Conservation (phyloP, 305 asterid species). For the Vinca major region DNA sequence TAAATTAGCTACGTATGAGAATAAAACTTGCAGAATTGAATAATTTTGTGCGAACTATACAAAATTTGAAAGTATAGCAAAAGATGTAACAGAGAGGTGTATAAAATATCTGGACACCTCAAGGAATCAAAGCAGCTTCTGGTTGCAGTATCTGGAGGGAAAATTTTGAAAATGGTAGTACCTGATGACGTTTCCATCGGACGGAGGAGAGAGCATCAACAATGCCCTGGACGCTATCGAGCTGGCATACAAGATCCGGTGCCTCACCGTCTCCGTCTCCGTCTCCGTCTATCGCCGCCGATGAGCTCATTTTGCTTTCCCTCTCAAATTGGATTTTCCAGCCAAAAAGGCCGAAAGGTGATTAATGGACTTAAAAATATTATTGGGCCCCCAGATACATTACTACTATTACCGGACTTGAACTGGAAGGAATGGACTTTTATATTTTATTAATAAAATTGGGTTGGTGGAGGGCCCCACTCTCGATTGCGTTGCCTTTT, state of each 20-base stretch:
- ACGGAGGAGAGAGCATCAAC: slow-evolving; percentile 87
- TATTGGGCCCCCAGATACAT: no score
- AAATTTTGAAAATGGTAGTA: slow-evolving; percentile 4
- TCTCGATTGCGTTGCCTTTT: neutral
- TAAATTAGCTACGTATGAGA: no score
- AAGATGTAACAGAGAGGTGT: no score
- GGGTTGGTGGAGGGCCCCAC: no score
- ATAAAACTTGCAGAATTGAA: no score
- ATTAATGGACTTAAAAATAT: no score
- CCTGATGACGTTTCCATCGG: slow-evolving; percentile 92
- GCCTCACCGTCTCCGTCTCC: slow-evolving; percentile 7
- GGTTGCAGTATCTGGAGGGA: neutral
- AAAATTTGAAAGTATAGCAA: no score
- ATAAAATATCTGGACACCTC: no score
- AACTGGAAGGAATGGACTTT: no score
- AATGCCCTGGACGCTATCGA: slow-evolving; percentile 80
- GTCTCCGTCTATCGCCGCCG: slow-evolving; percentile 45
- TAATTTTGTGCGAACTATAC: no score
- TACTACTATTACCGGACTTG: no score
- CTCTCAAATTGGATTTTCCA: slow-evolving; percentile 27
- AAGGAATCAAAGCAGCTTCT: neutral
- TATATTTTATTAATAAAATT: no score
- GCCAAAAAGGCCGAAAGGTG: slow-evolving; percentile 25
- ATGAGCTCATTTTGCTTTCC: slow-evolving; percentile 39
- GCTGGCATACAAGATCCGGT: slow-evolving; percentile 68